Conservation (phyloP, 2,329 filamentous ascomycete species). For the Colletotrichum shisoi region DNA sequence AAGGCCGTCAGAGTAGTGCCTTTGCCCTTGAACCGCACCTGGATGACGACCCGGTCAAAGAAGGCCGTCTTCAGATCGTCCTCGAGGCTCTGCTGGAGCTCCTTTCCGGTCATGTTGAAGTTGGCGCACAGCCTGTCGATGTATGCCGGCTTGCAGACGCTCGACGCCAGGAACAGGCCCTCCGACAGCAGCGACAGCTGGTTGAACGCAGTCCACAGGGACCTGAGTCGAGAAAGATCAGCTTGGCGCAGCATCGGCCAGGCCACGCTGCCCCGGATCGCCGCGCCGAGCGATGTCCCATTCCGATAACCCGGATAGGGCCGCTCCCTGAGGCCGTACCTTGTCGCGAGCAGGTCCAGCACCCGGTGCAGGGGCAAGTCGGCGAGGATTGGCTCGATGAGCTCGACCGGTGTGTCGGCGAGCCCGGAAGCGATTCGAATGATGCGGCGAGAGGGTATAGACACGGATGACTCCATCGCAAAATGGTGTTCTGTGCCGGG, state of each 20-base stretch:
- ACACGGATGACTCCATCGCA: neutral
- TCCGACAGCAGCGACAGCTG: slow-evolving; percentile 1
- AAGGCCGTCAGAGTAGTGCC: neutral
- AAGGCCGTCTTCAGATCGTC: no score
- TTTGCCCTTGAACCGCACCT: no score
- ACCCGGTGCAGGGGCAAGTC: slow-evolving; percentile 11
- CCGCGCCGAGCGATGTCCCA: neutral
- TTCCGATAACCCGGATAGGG: neutral
- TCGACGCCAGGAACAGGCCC: neutral
- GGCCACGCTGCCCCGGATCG: neutral
- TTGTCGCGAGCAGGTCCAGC: slow-evolving; percentile 2
- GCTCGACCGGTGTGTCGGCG: neutral
- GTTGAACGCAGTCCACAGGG: neutral
- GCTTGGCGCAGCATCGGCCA: neutral
- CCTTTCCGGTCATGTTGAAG: neutral
- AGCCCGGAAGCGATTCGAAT: slow-evolving; percentile 2
- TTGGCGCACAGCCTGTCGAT: neutral
- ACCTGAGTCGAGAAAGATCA: neutral
- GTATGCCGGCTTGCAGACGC: neutral
- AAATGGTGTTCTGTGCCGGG: no score
- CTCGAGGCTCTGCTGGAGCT: no score
- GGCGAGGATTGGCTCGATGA: slow-evolving; percentile 10
- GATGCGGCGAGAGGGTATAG: slow-evolving; percentile 4
- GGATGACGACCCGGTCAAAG: no score
- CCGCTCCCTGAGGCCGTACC: neutral